Percentiles rank a stretch among this genome's conserved stretches.
Evolutionary conservation across 345 rosid species (phyloP).

Genomic region (Camelina sativa): DNA sequence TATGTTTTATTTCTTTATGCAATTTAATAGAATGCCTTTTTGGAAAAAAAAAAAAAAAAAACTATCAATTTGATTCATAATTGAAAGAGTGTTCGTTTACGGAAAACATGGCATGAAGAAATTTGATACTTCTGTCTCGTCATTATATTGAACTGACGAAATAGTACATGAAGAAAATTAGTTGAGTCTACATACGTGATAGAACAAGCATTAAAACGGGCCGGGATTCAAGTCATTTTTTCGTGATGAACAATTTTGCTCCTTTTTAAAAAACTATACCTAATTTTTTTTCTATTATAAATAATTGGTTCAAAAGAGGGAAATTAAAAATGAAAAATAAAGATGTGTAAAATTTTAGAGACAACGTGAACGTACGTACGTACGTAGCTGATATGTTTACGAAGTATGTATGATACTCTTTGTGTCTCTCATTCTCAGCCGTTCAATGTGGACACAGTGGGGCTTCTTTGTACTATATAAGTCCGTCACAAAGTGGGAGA

Average conservation of each 20-base stretch:
- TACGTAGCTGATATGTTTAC: background rate
- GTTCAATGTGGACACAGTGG: conserved; percentile 32
- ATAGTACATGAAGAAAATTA: conserved; percentile 3
- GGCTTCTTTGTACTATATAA: conserved; percentile 32
- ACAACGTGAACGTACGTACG: background rate
- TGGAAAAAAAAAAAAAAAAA: too few relatives aligned
- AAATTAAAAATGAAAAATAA: background rate
- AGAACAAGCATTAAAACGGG: background rate
- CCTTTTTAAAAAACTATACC: background rate
- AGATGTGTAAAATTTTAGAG: background rate
- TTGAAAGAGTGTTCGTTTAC: conserved; percentile 8
- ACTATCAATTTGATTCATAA: background rate
- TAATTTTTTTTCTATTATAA: background rate
- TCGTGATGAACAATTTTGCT: background rate
- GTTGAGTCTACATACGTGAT: background rate
- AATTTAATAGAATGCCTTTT: too few relatives aligned
- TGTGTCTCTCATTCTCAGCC: conserved; percentile 34
- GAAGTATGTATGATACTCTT: conserved; percentile 26
- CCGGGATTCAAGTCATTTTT: too few relatives aligned
- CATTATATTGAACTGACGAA: background rate
- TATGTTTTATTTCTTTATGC: too few relatives aligned
- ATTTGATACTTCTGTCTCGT: background rate
- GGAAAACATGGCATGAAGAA: conserved; percentile 2
- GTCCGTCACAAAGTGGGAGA: conserved; percentile 42
- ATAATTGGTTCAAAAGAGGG: background rate